phyloP scores from a whole-genome alignment of 2,329 filamentous ascomycete genomes.

The Pseudocercospora crystallina region DNA sequence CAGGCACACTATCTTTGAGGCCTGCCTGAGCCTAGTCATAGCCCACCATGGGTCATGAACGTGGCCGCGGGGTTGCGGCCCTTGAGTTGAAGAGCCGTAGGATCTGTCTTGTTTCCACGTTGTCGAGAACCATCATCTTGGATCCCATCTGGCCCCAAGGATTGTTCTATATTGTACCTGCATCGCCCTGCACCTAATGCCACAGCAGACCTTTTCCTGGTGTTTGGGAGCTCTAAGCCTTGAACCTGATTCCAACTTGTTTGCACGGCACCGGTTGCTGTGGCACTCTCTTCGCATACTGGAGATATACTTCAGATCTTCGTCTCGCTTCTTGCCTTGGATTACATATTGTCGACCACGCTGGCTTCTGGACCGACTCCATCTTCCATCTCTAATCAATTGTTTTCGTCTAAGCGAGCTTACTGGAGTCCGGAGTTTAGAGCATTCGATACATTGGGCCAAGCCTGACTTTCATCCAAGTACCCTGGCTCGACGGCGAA shows the following conservation, averaged over 20 bases:
- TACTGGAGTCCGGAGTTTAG: too few species aligned
- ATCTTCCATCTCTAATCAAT: too few species aligned
- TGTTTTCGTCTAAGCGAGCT: too few species aligned
- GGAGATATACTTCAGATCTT: constrained; percentile 1
- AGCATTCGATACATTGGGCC: too few species aligned
- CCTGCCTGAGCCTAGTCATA: constrained; percentile 10
- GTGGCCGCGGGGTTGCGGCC: constrained; percentile 4
- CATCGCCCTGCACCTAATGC: constrained; percentile 16
- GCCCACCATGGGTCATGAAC: neutral
- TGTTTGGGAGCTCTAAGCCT: constrained; percentile 11
- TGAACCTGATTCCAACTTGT: constrained; percentile 3
- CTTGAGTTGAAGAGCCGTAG: constrained; percentile 8
- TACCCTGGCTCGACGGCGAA: too few species aligned
- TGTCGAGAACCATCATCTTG: neutral
- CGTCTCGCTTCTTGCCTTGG: neutral
- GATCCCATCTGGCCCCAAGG: too few species aligned
- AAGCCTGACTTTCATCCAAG: too few species aligned
- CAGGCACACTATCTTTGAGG: constrained; percentile 13
- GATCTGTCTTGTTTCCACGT: constrained; percentile 4
- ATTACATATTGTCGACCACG: too few species aligned
- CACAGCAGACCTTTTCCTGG: constrained; percentile 4
- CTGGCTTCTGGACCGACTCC: too few species aligned
- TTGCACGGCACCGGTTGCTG: constrained; percentile 18
- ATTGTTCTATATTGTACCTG: constrained; percentile 18
- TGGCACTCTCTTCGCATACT: constrained; percentile 3